phyloP scores from a whole-genome alignment of 805 yeast genomes.

The Lachancea sp. region DNA sequence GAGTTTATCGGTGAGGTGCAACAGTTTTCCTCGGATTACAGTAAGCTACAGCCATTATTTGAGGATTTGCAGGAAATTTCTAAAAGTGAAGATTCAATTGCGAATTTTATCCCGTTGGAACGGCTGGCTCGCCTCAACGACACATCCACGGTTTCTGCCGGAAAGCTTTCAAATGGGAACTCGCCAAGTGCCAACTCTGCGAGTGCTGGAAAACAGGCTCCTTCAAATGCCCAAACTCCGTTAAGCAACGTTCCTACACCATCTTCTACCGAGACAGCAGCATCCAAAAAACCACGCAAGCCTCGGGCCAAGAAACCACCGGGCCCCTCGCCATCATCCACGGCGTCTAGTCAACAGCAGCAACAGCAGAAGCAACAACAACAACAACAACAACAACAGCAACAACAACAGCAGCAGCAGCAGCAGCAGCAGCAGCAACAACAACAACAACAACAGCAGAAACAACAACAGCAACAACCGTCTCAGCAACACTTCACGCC shows the following conservation, averaged over 20 bases:
- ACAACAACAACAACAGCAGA: neutral
- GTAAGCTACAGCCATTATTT: slow-evolving; percentile 21
- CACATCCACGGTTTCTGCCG: neutral
- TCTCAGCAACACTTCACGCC: slow-evolving; percentile 7
- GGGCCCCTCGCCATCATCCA: slow-evolving; percentile 2
- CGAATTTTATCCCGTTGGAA: slow-evolving; percentile 24
- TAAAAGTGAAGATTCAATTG: slow-evolving; percentile 12
- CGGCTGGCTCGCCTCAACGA: slow-evolving; percentile 9
- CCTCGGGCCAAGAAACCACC: slow-evolving; percentile 22
- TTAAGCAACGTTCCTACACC: slow-evolving; percentile 14
- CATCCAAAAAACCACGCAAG: slow-evolving; percentile 26
- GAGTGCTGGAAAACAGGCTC: slow-evolving; percentile 51
- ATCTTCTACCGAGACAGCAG: slow-evolving; percentile 11
- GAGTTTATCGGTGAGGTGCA: slow-evolving; percentile 21
- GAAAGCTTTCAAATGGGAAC: neutral
- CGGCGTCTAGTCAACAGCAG: slow-evolving; percentile 1
- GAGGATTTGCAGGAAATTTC: slow-evolving; percentile 23
- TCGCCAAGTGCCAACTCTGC: slow-evolving; percentile 2
- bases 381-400: neutral
- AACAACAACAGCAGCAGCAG: neutral
- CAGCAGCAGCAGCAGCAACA: slow-evolving; percentile 2
- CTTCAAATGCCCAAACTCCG: slow-evolving; percentile 18
- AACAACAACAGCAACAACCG: neutral
- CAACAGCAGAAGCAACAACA: neutral
- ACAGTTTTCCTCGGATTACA: slow-evolving; percentile 19